Percentiles rank a stretch among this genome's conserved stretches.
These are phyloP conservation scores for Ceratocystiopsis minuta DNA, from an alignment of 2,329 filamentous ascomycete species.

Conservation along the genomic window DNA sequence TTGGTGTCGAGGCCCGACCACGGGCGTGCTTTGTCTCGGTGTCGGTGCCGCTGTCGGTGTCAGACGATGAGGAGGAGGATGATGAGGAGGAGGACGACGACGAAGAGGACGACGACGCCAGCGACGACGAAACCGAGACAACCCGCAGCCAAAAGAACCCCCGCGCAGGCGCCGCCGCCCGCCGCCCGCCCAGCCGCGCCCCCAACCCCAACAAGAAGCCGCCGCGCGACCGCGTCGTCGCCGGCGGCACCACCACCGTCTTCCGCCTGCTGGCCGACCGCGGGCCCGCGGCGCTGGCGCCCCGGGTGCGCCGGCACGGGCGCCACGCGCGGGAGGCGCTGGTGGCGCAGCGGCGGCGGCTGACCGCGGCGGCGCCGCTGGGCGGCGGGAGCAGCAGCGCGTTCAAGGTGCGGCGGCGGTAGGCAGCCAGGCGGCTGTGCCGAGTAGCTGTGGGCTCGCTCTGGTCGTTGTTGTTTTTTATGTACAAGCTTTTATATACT, in stretches of 20 bases:
- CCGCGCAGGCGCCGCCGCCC: conserved; percentile 17
- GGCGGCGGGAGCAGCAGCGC: conserved; percentile 21
- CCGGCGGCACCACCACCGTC: conserved; percentile 21
- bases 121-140: not conserved
- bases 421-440: not conserved
- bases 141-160: not conserved
- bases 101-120: not conserved
- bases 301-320: conserved; percentile 25
- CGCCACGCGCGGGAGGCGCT: conserved; percentile 25
- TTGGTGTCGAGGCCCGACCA: conserved; percentile 7
- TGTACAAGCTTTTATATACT: no score
- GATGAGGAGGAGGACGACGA: conserved; percentile 10
- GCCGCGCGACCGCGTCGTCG: conserved; percentile 27
- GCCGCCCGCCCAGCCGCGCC: conserved; percentile 3
- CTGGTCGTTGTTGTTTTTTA: no score
- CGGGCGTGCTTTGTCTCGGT: conserved; percentile 25
- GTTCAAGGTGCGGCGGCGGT: conserved; percentile 23
- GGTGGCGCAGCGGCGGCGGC: conserved; percentile 18
- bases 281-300: conserved; percentile 29
- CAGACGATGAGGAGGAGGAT: conserved; percentile 26
- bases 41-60: conserved; percentile 34
- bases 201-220: conserved; percentile 8
- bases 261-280: conserved; percentile 30
- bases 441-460: not conserved
- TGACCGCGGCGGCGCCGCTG: not conserved